Percentiles rank a stretch among this genome's conserved stretches.
phyloP scores from a whole-genome alignment of 2,329 filamentous ascomycete species.

The Thelonectria rubi region DNA sequence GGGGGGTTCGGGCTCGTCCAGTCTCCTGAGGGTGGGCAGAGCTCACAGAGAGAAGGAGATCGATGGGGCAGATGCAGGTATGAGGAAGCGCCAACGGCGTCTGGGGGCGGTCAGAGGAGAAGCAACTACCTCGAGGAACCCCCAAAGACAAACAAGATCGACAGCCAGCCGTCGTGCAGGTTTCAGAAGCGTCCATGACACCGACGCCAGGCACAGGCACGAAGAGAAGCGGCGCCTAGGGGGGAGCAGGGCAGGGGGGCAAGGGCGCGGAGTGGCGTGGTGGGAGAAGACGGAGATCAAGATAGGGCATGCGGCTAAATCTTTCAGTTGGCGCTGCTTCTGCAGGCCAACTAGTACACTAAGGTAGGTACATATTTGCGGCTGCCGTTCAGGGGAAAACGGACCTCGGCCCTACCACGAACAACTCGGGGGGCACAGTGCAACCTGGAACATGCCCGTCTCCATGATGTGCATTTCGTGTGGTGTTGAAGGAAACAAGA shows the following conservation, averaged over 20 bases:
- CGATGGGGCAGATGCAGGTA: conserved; percentile 18
- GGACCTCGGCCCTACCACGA: no score
- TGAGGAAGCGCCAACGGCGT: conserved; percentile 40
- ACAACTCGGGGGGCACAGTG: no score
- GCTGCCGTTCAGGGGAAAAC: no score
- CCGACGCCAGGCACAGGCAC: not conserved
- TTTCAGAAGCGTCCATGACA: conserved; percentile 28
- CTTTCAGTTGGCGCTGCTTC: no score
- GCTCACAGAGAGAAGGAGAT: not conserved
- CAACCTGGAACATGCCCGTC: no score
- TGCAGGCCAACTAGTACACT: no score
- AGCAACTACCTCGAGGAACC: no score
- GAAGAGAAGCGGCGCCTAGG: conserved; percentile 23
- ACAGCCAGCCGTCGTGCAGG: conserved; percentile 42
- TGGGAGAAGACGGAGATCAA: conserved; percentile 9
- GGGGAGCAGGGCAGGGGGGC: conserved; percentile 20
- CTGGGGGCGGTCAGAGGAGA: not conserved
- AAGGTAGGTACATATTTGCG: no score
- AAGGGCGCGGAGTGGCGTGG: conserved; percentile 4
- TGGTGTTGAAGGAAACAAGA: conserved; percentile 33
- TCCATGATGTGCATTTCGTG: no score
- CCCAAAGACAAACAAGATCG: conserved; percentile 19
- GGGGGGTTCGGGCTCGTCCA: not conserved
- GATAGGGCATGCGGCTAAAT: conserved; percentile 10
- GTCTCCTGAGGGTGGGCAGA: conserved; percentile 22